Conservation (phyloP, 2,329 filamentous ascomycete genomes). For the Microcyclosporella mali region DNA sequence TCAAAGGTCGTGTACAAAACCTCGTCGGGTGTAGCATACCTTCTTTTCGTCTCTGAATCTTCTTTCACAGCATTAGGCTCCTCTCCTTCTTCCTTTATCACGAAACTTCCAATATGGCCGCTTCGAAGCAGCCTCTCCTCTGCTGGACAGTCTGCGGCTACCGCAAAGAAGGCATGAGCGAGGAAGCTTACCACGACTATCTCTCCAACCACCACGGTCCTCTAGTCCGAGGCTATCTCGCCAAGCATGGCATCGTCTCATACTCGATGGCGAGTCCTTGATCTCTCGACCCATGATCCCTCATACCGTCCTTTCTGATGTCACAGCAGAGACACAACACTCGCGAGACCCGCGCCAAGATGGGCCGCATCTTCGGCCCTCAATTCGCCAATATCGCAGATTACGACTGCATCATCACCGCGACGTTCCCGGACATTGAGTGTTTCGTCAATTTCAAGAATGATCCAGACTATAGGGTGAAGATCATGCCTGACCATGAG, state of each 20-base stretch:
- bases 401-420: neutral
- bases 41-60: too few relatives aligned
- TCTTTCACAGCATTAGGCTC: too few relatives aligned
- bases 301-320: too few relatives aligned
- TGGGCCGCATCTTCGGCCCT: neutral
- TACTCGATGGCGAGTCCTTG: neutral
- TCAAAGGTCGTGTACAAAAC: too few relatives aligned
- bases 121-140: neutral
- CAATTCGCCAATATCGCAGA: neutral
- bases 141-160: neutral
- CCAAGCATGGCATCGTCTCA: neutral
- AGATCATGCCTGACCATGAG: neutral
- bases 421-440: neutral
- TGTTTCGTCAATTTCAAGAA: neutral
- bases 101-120: too few relatives aligned
- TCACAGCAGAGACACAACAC: neutral
- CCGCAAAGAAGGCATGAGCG: neutral
- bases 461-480: neutral
- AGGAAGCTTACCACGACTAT: neutral
- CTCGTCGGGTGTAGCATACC: too few relatives aligned
- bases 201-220: neutral
- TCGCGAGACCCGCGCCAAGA: neutral
- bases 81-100: too few relatives aligned
- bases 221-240: neutral
- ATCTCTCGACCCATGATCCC: too few relatives aligned